Evolutionary conservation across 164 flowering plant species (phyloP), one percentile per base, ranked within the genome.

Genomic region (Liriodendron chinense): DNA sequence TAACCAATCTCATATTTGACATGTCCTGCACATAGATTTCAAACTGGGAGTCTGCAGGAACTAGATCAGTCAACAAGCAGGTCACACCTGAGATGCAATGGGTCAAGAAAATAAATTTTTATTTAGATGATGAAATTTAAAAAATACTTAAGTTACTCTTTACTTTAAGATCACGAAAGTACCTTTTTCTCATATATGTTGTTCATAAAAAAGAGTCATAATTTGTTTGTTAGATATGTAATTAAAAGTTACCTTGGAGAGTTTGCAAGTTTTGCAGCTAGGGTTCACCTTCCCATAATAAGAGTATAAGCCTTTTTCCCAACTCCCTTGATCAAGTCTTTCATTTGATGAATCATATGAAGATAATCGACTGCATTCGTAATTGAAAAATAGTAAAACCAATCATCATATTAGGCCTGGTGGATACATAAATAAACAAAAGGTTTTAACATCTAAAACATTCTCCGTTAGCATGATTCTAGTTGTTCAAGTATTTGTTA

Each of bases 221-320:
- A 34, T 68, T 50, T 24, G 10, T 21, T 53, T 2, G 59, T 49
- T 26, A 64, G 56, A 43, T 47, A 9, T 23, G 14, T 67, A 62
- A 69, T 50, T 18, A 65, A 9, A 71, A 53, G 65, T 78, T 80
- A 92, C 98, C 93, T 96, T 97, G 0, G 98, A 97, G 78, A 92
- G 83, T 96, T 96, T 24, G 97, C 98, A 79, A 96, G 91, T 81
- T 96, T 96, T 71, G 99, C 97, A 77, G n/a, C n/a, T n/a, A n/a
- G 99, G 99, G 73, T 92, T 96, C 71, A 97, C 81, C 86, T 89
- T 71, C 99, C 99, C 94, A 91, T 90, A 7, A 87, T 96, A 80
- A 94, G 84, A 21, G 88, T 88, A 72, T 96, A 94, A 0, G 92
- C 90, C 80, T 96, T 96, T 73, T 96, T 96, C 75, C 98, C 99